Percentiles rank a stretch among this genome's conserved stretches.
Evolutionary conservation across 2,329 filamentous ascomycete species (phyloP).

Genomic region (Hymenoscyphus repandus): DNA sequence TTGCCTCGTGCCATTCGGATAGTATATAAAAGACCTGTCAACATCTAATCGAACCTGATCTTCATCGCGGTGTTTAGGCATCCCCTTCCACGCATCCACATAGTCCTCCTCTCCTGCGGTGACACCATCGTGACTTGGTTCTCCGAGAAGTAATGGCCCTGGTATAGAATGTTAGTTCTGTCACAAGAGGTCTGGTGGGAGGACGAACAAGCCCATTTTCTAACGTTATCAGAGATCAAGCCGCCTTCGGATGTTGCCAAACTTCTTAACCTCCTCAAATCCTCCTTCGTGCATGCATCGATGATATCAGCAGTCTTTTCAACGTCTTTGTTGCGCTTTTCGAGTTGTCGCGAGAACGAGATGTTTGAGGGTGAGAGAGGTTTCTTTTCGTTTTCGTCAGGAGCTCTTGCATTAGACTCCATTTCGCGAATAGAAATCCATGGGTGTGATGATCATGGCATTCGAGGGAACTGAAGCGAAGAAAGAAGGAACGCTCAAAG

Average conservation of each 20-base stretch:
- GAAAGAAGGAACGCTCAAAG: not conserved
- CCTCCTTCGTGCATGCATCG: conserved; percentile 53
- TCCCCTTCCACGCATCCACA: conserved; percentile 35
- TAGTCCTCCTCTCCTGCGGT: conserved; percentile 20
- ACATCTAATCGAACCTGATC: conserved; percentile 90
- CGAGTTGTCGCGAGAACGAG: conserved; percentile 4
- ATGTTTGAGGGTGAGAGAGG: conserved; percentile 5
- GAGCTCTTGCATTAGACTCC: conserved; percentile 24
- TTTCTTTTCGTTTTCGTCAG: conserved; percentile 16
- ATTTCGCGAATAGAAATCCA: conserved; percentile 27
- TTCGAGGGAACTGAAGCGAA: not conserved
- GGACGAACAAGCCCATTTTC: conserved; percentile 71
- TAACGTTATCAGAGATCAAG: conserved; percentile 60
- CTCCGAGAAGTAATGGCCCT: conserved; percentile 61
- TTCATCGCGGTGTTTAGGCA: conserved; percentile 79
- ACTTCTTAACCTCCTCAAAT: conserved; percentile 50
- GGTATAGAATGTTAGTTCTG: conserved; percentile 14
- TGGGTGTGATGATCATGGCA: conserved; percentile 19
- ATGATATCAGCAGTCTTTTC: conserved; percentile 45
- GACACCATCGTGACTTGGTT: conserved; percentile 17
- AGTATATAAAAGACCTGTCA: conserved; percentile 94
- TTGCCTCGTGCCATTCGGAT: conserved; percentile 64
- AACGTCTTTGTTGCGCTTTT: conserved; percentile 4
- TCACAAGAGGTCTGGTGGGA: conserved; percentile 34
- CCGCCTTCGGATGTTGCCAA: conserved; percentile 62